phyloP scores from a whole-genome alignment of 441 rosid species.

The Erodium texanum region DNA sequence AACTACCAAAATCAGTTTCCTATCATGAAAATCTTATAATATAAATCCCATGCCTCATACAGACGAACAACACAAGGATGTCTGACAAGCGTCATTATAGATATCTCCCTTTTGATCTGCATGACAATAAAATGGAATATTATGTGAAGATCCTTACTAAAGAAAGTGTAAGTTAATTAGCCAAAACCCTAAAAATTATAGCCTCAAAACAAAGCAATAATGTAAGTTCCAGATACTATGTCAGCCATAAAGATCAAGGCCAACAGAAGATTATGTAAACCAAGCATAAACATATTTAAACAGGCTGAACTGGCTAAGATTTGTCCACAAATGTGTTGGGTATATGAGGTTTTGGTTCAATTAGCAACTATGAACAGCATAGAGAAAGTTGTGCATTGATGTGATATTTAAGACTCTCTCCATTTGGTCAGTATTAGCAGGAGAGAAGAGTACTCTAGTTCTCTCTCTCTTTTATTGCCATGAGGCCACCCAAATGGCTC shows the following conservation, averaged over 20 bases:
- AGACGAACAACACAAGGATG: conserved; percentile 91
- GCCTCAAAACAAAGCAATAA: too few relatives aligned
- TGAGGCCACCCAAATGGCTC: too few relatives aligned
- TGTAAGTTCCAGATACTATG: not conserved
- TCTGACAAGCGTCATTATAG: conserved; percentile 95
- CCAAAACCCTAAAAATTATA: not conserved
- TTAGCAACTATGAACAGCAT: not conserved
- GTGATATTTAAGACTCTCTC: not conserved
- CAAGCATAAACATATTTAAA: not conserved
- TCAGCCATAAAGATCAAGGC: not conserved
- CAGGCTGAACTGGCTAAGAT: not conserved
- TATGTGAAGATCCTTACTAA: not conserved
- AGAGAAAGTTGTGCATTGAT: not conserved
- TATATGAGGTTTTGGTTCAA: not conserved
- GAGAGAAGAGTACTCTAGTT: not conserved
- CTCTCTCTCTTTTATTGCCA: not conserved
- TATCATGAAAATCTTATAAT: not conserved
- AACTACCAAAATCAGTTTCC: conserved; percentile 9
- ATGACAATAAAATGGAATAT: not conserved
- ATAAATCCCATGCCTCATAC: conserved; percentile 50
- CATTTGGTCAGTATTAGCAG: not conserved
- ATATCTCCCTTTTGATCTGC: conserved; percentile 96
- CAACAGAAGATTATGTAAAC: not conserved
- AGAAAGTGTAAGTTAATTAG: not conserved
- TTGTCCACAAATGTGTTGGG: not conserved